Conservation (phyloP, 2,329 filamentous ascomycete species). For the Cladosporium oxysporum region DNA sequence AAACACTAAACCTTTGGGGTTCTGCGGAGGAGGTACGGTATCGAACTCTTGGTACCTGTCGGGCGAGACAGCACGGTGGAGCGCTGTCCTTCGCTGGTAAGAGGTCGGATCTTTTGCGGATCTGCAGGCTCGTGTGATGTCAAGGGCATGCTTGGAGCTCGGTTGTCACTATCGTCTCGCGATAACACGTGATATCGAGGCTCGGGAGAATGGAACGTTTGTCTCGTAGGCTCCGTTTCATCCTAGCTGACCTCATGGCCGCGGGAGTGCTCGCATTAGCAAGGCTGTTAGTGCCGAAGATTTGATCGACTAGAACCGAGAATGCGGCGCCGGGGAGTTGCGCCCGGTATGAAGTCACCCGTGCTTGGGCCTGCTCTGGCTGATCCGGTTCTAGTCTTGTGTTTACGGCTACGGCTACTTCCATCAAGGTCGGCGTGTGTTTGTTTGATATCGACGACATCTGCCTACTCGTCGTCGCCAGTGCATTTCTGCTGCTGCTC, state of each 20-base stretch:
- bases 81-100: background rate
- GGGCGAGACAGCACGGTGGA: slow-evolving; percentile 13
- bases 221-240: background rate
- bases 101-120: slow-evolving; percentile 16
- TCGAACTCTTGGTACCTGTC: slow-evolving; percentile 15
- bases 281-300: background rate
- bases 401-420: background rate
- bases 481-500: background rate
- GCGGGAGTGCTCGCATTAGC: slow-evolving; percentile 11
- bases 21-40: slow-evolving; percentile 10
- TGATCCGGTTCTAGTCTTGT: background rate
- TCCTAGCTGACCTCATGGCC: slow-evolving; percentile 10
- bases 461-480: background rate
- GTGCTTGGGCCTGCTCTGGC: no score
- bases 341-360: background rate
- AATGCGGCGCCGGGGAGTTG: slow-evolving; percentile 4
- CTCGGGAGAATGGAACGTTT: slow-evolving; percentile 12
- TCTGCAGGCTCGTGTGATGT: slow-evolving; percentile 10
- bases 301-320: slow-evolving; percentile 5
- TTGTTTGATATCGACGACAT: background rate
- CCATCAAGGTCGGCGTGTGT: background rate
- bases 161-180: background rate
- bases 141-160: slow-evolving; percentile 5
- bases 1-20: slow-evolving; percentile 10
- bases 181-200: slow-evolving; percentile 5